These are phyloP conservation scores for Seminavis robusta DNA, from an alignment of 108 stramenopile genomes.

Conservation along the genomic window DNA sequence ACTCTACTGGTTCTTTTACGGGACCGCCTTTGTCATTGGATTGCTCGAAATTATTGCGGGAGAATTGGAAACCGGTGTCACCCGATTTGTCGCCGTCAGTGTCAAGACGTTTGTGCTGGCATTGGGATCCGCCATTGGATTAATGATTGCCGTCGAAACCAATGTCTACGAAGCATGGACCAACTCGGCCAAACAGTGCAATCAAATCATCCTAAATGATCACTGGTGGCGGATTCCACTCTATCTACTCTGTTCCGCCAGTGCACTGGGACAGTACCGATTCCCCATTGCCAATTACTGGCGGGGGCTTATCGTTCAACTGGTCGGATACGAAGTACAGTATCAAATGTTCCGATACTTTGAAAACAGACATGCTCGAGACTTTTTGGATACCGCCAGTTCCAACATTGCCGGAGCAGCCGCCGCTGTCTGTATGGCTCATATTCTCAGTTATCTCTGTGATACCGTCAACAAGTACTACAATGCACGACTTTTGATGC, in stretches of 20 bases:
- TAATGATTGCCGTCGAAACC: conserved; percentile 15
- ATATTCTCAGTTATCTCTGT: conserved; percentile 13
- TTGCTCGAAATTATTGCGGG: conserved; percentile 52
- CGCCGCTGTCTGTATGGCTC: conserved; percentile 27
- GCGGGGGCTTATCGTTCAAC: conserved; percentile 36
- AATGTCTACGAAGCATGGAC: conserved; percentile 15
- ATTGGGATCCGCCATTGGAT: conserved; percentile 30
- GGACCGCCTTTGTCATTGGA: conserved; percentile 44
- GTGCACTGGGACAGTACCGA: conserved; percentile 45
- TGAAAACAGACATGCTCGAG: conserved; percentile 4
- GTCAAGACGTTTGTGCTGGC: conserved; percentile 52
- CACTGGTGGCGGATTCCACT: conserved; percentile 49
- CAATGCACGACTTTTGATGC: conserved; percentile 13
- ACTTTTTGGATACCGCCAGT: conserved; percentile 29
- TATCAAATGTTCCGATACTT: conserved; percentile 17
- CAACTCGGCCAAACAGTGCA: conserved; percentile 12
- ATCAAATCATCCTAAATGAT: conserved; percentile 14
- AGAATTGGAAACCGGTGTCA: conserved; percentile 47
- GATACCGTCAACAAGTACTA: conserved; percentile 15
- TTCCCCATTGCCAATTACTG: conserved; percentile 43
- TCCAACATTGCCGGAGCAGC: conserved; percentile 28
- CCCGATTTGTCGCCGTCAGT: conserved; percentile 41
- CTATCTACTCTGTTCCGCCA: conserved; percentile 27
- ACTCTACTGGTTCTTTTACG: conserved; percentile 53
- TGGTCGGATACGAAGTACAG: conserved; percentile 52